Evolutionary conservation across 306 rosid species (phyloP), one percentile per base, ranked within the genome.

Genomic region (Purshia tridentata): DNA sequence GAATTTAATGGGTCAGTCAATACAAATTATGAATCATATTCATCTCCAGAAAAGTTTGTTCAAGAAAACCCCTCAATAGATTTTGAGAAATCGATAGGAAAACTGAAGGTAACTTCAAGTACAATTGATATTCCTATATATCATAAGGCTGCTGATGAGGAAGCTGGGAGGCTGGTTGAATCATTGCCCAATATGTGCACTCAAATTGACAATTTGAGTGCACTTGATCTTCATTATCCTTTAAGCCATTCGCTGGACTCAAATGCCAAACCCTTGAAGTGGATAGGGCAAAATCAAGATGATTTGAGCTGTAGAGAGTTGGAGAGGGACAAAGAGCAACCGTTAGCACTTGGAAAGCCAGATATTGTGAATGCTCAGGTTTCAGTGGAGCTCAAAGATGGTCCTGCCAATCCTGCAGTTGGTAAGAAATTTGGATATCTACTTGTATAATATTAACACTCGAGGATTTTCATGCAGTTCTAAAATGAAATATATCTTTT

Each of bases 141-240:
- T 65, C 70, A 40, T 35, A 74, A 58, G 64, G 81, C 63, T 74
- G 65, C 40, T 58, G 76, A 73, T 12, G 71, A 76, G 58, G 81
- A 87, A 75, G 86, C 72, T 75, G 77, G 51, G 69, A 78, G 68
- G 79, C 73, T 51, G 63, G 76, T 71, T 19, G 88, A 69, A 74
- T 94, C 99, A 47, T 78, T 91, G 82, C 96, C 99, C n/a, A 84
- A 37, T 78, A 56, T 87, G 78, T 64, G 78, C 82, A 50, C 82
- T 77, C 41, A 22, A 29, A 56, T 46, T 69, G 74, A 64, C 55
- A 59, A 66, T 62, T 64, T 80, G 76, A 72, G 64, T 72, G 71
- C 65, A 47, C 62, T 42, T 42, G 72, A 79, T 72, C 60, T 76
- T 70, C 64, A 44, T 62, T 65, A 66, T 77, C 87, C 82, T 67